These are phyloP conservation scores for Paecilomyces variotii DNA, from an alignment of 2,329 filamentous ascomycete species.

Conservation along the genomic window DNA sequence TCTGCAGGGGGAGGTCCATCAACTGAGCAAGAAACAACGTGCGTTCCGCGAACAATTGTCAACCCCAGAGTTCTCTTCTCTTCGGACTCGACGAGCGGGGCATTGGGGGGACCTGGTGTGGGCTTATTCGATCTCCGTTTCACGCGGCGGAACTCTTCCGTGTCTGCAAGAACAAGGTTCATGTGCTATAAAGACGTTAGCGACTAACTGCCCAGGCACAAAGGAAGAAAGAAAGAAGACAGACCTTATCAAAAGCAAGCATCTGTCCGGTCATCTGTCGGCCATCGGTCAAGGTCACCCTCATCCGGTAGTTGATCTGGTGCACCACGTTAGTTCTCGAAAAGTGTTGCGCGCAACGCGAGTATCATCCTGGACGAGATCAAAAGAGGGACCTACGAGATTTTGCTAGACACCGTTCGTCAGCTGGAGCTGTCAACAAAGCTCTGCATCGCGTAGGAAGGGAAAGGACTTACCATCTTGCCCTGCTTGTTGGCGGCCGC, in stretches of 20 bases:
- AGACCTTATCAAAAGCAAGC: constrained; percentile 95
- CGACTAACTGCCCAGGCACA: not conserved
- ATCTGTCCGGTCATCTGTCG: constrained; percentile 97
- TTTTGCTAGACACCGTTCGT: constrained; percentile 51
- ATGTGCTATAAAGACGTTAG: constrained; percentile 61
- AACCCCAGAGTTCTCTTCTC: constrained; percentile 96
- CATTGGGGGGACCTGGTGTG: constrained; percentile 49
- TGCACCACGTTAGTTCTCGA: constrained; percentile 2
- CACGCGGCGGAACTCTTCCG: constrained; percentile 90
- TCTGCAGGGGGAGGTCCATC: constrained; percentile 94
- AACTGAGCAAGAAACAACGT: constrained; percentile 90
- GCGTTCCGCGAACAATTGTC: constrained; percentile 86
- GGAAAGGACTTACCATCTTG: constrained; percentile 79
- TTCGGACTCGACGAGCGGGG: constrained; percentile 71
- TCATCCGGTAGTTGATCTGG: constrained; percentile 99
- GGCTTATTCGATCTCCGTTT: constrained; percentile 74
- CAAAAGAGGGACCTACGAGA: constrained; percentile 44
- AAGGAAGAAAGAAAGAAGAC: not conserved
- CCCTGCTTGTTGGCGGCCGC: constrained; percentile 86
- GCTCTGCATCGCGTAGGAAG: constrained; percentile 23
- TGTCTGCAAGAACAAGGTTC: constrained; percentile 98
- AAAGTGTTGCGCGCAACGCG: constrained; percentile 72
- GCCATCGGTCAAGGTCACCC: constrained; percentile 88
- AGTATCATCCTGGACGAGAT: constrained; percentile 70
- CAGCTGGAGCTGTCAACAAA: constrained; percentile 52